A percentile compares a stretch with the other conserved stretches of the same genome.
phyloP scores from a whole-genome alignment of 768 basidiomycete species.

The Psilocybe cubensis region DNA sequence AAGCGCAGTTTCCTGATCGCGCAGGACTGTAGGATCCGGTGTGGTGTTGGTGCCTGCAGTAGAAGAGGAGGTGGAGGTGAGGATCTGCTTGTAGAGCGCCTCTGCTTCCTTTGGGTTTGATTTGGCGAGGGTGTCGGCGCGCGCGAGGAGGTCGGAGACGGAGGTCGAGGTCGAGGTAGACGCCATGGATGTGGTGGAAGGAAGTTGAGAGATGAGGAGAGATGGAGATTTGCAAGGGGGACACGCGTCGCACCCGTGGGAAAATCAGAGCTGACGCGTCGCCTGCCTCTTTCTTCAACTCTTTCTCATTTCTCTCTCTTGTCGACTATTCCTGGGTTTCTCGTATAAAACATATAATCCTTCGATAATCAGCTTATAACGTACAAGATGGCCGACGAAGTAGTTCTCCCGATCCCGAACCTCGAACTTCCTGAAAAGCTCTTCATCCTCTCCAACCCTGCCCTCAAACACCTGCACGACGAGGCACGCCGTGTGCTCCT shows the following conservation, averaged over 20 bases:
- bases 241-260: constrained; percentile 39
- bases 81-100: constrained; percentile 72
- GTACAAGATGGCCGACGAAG: constrained; percentile 85
- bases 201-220: constrained; percentile 10
- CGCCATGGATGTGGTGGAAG: constrained; percentile 22
- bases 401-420: constrained; percentile 86
- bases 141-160: constrained; percentile 50
- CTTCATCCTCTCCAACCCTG: constrained; percentile 69
- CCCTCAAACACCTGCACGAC: constrained; percentile 66
- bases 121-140: constrained; percentile 48
- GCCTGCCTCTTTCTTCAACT: constrained; percentile 3
- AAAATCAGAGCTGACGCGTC: constrained; percentile 40
- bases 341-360: no score
- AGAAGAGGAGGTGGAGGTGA: constrained; percentile 44
- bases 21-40: constrained; percentile 60
- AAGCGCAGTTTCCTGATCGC: constrained; percentile 85
- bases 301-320: constrained; percentile 17
- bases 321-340: no score
- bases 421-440: constrained; percentile 79
- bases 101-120: constrained; percentile 67
- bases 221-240: constrained; percentile 7
- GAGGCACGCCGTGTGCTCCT: constrained; percentile 67
- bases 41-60: constrained; percentile 33
- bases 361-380: no score
- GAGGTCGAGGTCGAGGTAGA: constrained; percentile 18